Percentiles rank a stretch among this genome's conserved stretches.
Evolutionary conservation across 441 rosid species (phyloP).

Genomic region (Gossypium lobatum): DNA sequence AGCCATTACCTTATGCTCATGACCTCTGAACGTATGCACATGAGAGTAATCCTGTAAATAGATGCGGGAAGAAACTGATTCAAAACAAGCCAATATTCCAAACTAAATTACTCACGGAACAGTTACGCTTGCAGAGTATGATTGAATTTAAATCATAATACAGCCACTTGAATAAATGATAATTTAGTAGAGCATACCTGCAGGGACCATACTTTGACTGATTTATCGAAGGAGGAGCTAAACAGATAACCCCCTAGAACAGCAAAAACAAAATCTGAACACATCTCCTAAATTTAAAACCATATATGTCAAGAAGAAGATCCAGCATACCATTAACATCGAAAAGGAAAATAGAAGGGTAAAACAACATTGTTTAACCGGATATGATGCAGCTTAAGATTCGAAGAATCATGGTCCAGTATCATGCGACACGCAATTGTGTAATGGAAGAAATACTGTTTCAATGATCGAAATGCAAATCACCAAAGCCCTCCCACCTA

Average conservation of each 20-base stretch:
- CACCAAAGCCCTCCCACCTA: not conserved
- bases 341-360: not conserved
- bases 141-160: not conserved
- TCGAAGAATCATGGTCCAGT: not conserved
- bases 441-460: not conserved
- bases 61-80: constrained; percentile 6
- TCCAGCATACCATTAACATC: not conserved
- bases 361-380: not conserved
- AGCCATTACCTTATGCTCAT: constrained; percentile 79
- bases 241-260: constrained; percentile 69
- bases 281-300: constrained; percentile 4
- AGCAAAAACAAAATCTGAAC: constrained; percentile 22
- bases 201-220: constrained; percentile 72
- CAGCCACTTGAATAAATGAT: not conserved
- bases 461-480: not conserved
- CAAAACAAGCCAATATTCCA: constrained; percentile 10
- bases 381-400: not conserved
- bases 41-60: constrained; percentile 72
- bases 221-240: constrained; percentile 81
- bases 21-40: constrained; percentile 71
- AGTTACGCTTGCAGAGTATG: not conserved
- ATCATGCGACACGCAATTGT: not conserved
- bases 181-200: constrained; percentile 42
- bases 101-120: not conserved
- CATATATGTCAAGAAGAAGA: not conserved